Evolutionary conservation across 805 yeast genomes (phyloP).

Genomic region (Jamesozyma gamospora): DNA sequence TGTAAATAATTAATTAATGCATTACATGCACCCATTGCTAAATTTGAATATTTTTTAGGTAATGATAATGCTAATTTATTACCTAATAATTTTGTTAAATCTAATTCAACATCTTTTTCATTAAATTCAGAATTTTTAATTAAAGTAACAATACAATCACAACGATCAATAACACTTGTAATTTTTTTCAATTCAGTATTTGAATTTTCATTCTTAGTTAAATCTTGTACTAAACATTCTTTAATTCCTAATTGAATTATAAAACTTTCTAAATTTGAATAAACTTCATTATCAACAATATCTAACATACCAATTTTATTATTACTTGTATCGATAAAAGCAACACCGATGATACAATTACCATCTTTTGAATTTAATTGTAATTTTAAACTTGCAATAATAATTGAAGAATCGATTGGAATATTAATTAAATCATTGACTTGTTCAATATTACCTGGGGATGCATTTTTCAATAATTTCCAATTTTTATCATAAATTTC

Average conservation of each 20-base stretch:
- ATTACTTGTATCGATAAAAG: slow-evolving; percentile 66
- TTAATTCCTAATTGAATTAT: slow-evolving; percentile 83
- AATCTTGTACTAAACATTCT: slow-evolving; percentile 59
- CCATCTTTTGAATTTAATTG: slow-evolving; percentile 27
- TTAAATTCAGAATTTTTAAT: slow-evolving; percentile 48
- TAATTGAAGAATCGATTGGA: slow-evolving; percentile 41
- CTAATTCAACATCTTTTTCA: slow-evolving; percentile 64
- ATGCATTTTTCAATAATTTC: slow-evolving; percentile 48
- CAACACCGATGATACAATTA: slow-evolving; percentile 54
- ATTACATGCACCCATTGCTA: slow-evolving; percentile 25
- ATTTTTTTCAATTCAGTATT: slow-evolving; percentile 48
- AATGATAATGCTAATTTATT: slow-evolving; percentile 33
- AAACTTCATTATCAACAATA: slow-evolving; percentile 79
- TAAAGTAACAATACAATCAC: slow-evolving; percentile 62
- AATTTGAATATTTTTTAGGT: slow-evolving; percentile 20
- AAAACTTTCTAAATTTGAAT: slow-evolving; percentile 75
- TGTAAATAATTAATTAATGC: slow-evolving; percentile 64
- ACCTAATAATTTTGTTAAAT: slow-evolving; percentile 59
- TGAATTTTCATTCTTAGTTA: slow-evolving; percentile 15
- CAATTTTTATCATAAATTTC: slow-evolving; percentile 71
- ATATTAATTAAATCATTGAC: slow-evolving; percentile 59
- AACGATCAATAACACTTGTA: slow-evolving; percentile 62
- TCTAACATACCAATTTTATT: slow-evolving; percentile 63
- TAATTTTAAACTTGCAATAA: slow-evolving; percentile 37
- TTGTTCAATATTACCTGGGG: slow-evolving; percentile 82